These are phyloP conservation scores for Microstroma glucosiphilum DNA, from an alignment of 1,284 basidiomycete species.

Conservation along the genomic window DNA sequence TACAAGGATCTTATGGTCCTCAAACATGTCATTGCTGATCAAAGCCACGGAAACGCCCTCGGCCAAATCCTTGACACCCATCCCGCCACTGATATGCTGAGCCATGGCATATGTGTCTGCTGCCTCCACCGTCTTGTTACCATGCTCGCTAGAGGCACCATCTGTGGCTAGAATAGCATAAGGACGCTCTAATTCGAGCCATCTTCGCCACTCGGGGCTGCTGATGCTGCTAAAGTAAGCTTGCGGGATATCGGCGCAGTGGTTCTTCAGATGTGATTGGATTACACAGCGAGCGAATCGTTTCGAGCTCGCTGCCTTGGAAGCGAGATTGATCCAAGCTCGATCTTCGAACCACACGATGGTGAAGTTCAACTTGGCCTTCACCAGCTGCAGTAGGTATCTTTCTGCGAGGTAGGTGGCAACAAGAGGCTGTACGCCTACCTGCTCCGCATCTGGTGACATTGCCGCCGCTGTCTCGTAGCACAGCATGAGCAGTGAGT, in stretches of 20 bases:
- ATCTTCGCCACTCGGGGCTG: slow-evolving; percentile 5
- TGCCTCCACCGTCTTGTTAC: background rate
- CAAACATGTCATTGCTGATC: slow-evolving; percentile 1
- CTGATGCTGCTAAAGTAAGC: background rate
- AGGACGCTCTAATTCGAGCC: background rate
- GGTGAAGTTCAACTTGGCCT: background rate
- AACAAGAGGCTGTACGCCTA: background rate
- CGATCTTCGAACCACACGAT: slow-evolving; percentile 7
- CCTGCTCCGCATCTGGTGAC: background rate
- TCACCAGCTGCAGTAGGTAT: background rate
- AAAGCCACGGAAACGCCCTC: background rate
- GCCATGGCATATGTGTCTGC: background rate
- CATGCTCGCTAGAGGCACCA: background rate
- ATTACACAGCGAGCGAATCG: background rate
- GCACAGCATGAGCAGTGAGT: slow-evolving; percentile 3
- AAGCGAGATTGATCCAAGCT: background rate
- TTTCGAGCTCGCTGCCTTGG: background rate
- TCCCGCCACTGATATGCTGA: background rate
- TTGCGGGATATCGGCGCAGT: background rate
- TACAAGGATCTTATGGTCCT: slow-evolving; percentile 3
- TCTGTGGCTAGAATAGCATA: slow-evolving; percentile 4
- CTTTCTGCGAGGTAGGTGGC: background rate
- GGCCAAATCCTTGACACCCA: background rate
- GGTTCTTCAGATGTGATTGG: background rate
- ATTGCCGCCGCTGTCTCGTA: background rate